phyloP scores from a whole-genome alignment of 2,329 filamentous ascomycete genomes.

The Blumeria graminis region DNA sequence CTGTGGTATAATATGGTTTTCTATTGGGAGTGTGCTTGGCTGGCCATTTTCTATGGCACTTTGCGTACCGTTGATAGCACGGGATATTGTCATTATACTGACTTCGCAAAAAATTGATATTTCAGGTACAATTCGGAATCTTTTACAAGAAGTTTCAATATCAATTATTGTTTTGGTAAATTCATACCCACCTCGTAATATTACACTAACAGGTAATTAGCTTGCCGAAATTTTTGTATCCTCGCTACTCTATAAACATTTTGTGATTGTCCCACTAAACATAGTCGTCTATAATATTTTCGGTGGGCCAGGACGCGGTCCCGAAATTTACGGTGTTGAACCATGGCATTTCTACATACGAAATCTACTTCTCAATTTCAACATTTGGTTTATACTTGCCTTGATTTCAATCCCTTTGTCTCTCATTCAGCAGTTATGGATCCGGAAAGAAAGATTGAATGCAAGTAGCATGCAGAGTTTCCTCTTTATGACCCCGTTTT shows the following conservation, averaged over 20 bases:
- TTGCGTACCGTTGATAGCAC: slow-evolving; percentile 53
- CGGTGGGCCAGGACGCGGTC: slow-evolving; percentile 49
- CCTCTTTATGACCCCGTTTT: slow-evolving; percentile 66
- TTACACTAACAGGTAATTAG: slow-evolving; percentile 19
- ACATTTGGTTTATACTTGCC: slow-evolving; percentile 74
- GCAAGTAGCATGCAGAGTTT: slow-evolving; percentile 51
- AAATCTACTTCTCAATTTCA: slow-evolving; percentile 84
- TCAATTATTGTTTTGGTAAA: slow-evolving; percentile 14
- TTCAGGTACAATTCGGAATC: slow-evolving; percentile 31
- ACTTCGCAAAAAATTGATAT: slow-evolving; percentile 33
- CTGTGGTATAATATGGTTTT: slow-evolving; percentile 75
- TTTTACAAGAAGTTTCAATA: slow-evolving; percentile 38
- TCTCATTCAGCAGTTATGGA: slow-evolving; percentile 42
- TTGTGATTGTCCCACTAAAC: slow-evolving; percentile 62
- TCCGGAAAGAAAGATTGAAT: slow-evolving; percentile 32
- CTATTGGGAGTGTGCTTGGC: slow-evolving; percentile 59
- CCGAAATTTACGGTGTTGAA: slow-evolving; percentile 84
- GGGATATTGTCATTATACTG: slow-evolving; percentile 40
- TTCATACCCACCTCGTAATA: neutral
- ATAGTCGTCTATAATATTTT: slow-evolving; percentile 95
- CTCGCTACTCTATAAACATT: slow-evolving; percentile 61
- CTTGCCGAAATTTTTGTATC: slow-evolving; percentile 47
- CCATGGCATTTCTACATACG: slow-evolving; percentile 93
- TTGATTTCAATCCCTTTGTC: slow-evolving; percentile 52
- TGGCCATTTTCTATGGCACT: slow-evolving; percentile 88